phyloP scores from a whole-genome alignment of 345 rosid species.

The Moricandia arvensis region DNA sequence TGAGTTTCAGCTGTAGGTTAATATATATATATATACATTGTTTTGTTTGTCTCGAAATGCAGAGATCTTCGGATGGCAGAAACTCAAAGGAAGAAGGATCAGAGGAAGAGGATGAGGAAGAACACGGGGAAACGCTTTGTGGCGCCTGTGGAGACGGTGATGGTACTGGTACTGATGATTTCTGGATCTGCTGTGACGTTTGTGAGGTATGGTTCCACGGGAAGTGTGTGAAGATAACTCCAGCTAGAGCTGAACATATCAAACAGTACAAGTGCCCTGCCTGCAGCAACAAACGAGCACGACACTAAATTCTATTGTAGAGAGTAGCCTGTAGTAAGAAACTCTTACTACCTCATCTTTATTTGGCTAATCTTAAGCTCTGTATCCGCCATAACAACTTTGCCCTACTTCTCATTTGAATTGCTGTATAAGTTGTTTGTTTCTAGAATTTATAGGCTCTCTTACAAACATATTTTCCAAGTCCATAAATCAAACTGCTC shows the following conservation, averaged over 20 bases:
- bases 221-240: not conserved
- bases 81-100: slow-evolving; percentile 50
- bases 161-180: slow-evolving; percentile 60
- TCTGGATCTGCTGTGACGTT: slow-evolving; percentile 82
- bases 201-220: slow-evolving; percentile 19
- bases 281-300: slow-evolving; percentile 15
- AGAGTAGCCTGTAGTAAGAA: slow-evolving; percentile 29
- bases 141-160: slow-evolving; percentile 85
- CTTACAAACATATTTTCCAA: not conserved
- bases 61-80: slow-evolving; percentile 57
- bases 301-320: slow-evolving; percentile 45
- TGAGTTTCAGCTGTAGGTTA: not conserved
- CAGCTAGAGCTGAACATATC: not conserved
- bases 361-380: slow-evolving; percentile 24
- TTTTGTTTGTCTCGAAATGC: slow-evolving; percentile 24
- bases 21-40: too few relatives aligned
- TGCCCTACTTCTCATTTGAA: slow-evolving; percentile 16
- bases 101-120: slow-evolving; percentile 44
- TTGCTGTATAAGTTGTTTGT: slow-evolving; percentile 22
- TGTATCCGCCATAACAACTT: slow-evolving; percentile 27
- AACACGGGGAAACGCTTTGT: slow-evolving; percentile 68
- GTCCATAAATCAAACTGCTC: not conserved
- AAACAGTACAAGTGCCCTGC: not conserved
- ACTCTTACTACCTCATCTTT: slow-evolving; percentile 11
- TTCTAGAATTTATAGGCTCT: not conserved